These are phyloP conservation scores for Thelonectria rubi DNA, from an alignment of 2,329 filamentous ascomycete genomes.

Conservation along the genomic window DNA sequence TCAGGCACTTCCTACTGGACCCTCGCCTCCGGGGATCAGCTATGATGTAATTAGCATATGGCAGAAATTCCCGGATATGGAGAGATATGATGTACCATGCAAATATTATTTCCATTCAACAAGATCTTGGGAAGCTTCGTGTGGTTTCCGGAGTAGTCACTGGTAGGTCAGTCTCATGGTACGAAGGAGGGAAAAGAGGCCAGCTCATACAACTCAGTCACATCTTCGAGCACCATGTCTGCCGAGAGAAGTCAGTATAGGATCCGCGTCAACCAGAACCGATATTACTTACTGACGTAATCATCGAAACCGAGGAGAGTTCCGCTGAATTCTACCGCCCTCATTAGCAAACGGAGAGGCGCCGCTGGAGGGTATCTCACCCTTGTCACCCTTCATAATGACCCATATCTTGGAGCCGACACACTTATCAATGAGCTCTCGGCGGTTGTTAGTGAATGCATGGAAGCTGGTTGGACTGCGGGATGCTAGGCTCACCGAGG, in stretches of 20 bases:
- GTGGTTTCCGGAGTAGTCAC: conserved; percentile 89
- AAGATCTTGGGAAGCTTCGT: conserved; percentile 93
- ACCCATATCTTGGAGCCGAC: conserved; percentile 98
- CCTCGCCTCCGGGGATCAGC: conserved; percentile 83
- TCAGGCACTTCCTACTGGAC: conserved; percentile 58
- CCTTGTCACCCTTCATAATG: conserved; percentile 99
- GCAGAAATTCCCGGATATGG: not conserved
- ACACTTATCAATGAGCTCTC: conserved; percentile 98
- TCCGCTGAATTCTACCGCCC: conserved; percentile 83
- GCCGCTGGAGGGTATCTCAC: conserved; percentile 55
- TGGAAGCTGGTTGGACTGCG: conserved; percentile 5
- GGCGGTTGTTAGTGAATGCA: conserved; percentile 31
- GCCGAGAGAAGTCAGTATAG: conserved; percentile 38
- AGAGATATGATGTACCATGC: conserved; percentile 78
- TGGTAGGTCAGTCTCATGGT: conserved; percentile 51
- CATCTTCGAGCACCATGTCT: conserved; percentile 99
- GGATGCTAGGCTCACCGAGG: conserved; percentile 61
- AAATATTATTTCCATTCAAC: conserved; percentile 97
- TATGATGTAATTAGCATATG: conserved; percentile 46
- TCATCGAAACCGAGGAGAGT: conserved; percentile 96
- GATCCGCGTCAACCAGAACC: not conserved
- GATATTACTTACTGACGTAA: conserved; percentile 89
- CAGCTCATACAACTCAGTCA: conserved; percentile 85
- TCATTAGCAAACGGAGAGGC: conserved; percentile 24
- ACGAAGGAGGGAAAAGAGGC: not conserved